Percentiles rank a stretch among this genome's conserved stretches.
phyloP scores from a whole-genome alignment of 2,329 filamentous ascomycete genomes.

The Penicillium sclerotiorum region DNA sequence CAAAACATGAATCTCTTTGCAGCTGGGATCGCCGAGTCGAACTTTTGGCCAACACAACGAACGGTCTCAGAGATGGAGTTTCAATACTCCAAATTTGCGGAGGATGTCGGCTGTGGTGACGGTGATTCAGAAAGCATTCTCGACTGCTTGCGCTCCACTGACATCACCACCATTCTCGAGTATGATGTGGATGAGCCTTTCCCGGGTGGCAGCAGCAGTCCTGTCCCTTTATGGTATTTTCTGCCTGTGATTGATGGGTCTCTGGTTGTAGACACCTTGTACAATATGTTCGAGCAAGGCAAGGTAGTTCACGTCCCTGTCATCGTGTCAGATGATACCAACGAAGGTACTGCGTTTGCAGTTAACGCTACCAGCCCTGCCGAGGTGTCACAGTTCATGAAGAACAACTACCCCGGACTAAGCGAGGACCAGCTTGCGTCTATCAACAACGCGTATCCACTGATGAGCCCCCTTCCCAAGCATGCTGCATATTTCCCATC shows the following conservation, averaged over 20 bases:
- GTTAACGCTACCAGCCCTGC: constrained; percentile 48
- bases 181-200: constrained; percentile 46
- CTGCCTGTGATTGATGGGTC: constrained; percentile 58
- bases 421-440: constrained; percentile 49
- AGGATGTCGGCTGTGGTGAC: constrained; percentile 47
- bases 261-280: constrained; percentile 56
- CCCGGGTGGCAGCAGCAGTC: constrained; percentile 37
- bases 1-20: constrained; percentile 50
- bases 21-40: constrained; percentile 52
- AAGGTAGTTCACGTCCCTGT: constrained; percentile 58
- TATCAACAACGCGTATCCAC: constrained; percentile 58
- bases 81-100: constrained; percentile 51
- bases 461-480: constrained; percentile 31
- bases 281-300: constrained; percentile 52
- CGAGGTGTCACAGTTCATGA: constrained; percentile 57
- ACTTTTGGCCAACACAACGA: constrained; percentile 51
- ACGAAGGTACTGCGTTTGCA: constrained; percentile 51
- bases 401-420: constrained; percentile 59
- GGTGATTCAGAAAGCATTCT: constrained; percentile 41
- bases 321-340: constrained; percentile 52
- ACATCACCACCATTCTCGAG: constrained; percentile 45
- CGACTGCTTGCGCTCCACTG: constrained; percentile 48
- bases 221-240: constrained; percentile 55
- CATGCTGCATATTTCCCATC: constrained; percentile 42
- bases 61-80: constrained; percentile 51